Evolutionary conservation across 1,284 basidiomycete species (phyloP), one percentile per base, ranked within the genome.

Genomic region (Puccinia sorghi): DNA sequence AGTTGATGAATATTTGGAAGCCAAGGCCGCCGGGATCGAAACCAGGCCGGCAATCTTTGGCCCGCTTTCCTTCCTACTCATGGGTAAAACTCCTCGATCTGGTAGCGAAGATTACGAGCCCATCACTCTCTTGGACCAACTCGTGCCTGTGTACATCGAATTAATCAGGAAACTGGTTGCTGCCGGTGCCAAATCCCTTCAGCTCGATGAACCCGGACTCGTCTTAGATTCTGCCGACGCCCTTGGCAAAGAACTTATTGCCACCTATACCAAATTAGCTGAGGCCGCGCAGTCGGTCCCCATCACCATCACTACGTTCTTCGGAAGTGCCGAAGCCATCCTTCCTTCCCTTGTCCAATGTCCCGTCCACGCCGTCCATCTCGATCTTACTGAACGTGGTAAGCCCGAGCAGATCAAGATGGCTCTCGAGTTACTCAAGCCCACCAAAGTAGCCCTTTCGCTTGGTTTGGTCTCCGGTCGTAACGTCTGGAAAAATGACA

Each of bases 401-500:
- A 85, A 85, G 8, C 92, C 95, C 74, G 89, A 86, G 82, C 96
- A 99, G 86, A 90, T 99, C 82, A 92, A 93, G 80, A 88, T 89
- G 69, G 93, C 94, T 81, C 82, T 97, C 81, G 88, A 88, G 73
- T 94, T 94, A 80, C 85, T 98, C 86, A 95, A 94, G 88, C 84
- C 88, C 80, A 94, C 92, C 82, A 87, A 87, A 85, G 89, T 95
- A 82, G 86, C 90, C 81, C 89, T 99, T 80, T 99, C 97, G 79
- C 91, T 99, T 81, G 97, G 97, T 87, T 86, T 99, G 81, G 93
- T 99, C 81, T 99, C 97, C 59, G 97, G 97, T 81, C 94, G 97
- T 85, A 99, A 99, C 89, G 94, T 99, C 87, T 99, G 97, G 97
- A 99, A 99, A 90, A 93, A 91, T 81, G 96, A 99, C 87, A 91